Evolutionary conservation across 2,329 filamentous ascomycete genomes (phyloP).

Genomic region (Cladosporium phlei): DNA sequence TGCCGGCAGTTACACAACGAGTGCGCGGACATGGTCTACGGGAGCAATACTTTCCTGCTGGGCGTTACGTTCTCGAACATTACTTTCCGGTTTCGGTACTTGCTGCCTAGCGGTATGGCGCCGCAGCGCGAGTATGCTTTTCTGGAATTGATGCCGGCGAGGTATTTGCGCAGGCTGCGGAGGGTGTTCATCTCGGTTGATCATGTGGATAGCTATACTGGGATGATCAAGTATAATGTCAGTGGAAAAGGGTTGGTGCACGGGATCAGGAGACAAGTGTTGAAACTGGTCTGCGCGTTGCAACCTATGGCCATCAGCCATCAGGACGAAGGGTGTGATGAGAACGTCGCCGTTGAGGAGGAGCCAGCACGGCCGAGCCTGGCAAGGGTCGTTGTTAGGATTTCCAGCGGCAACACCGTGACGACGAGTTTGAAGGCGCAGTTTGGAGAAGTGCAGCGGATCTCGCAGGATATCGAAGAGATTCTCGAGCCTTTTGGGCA

Average conservation of each 20-base stretch:
- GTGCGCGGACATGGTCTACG: slow-evolving; percentile 42
- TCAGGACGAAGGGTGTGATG: slow-evolving; percentile 5
- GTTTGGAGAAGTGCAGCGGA: slow-evolving; percentile 26
- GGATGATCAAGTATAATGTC: slow-evolving; percentile 51
- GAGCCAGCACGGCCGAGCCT: slow-evolving; percentile 14
- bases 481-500: slow-evolving; percentile 41
- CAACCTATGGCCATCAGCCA: slow-evolving; percentile 20
- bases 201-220: slow-evolving; percentile 46
- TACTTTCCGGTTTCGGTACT: slow-evolving; percentile 42
- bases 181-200: slow-evolving; percentile 43
- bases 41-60: slow-evolving; percentile 41
- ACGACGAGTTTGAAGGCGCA: slow-evolving; percentile 28
- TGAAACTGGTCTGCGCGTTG: slow-evolving; percentile 38
- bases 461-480: slow-evolving; percentile 34
- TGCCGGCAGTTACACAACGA: slow-evolving; percentile 43
- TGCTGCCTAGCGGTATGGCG: slow-evolving; percentile 37
- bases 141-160: slow-evolving; percentile 38
- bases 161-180: slow-evolving; percentile 39
- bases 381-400: slow-evolving; percentile 22
- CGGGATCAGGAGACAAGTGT: slow-evolving; percentile 39
- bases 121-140: slow-evolving; percentile 39
- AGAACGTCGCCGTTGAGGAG: neutral
- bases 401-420: slow-evolving; percentile 31
- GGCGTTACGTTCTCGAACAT: slow-evolving; percentile 42
- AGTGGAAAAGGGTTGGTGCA: slow-evolving; percentile 40